Evolutionary conservation across 305 asterid species (phyloP).

Genomic region (Fraxinus latifolia): DNA sequence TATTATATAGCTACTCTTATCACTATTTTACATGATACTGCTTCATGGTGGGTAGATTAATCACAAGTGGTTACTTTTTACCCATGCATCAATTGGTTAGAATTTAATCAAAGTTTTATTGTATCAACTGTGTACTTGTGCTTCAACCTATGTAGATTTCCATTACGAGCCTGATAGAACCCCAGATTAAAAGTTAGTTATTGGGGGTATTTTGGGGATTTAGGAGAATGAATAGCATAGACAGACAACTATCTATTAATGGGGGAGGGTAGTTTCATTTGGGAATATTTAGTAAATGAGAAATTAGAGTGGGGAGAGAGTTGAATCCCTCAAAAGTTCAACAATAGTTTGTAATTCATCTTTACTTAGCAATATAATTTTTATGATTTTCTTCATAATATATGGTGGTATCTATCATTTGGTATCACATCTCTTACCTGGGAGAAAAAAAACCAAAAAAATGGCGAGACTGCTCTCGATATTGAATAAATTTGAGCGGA

Average conservation of each 20-base stretch:
- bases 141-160: neutral
- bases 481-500: neutral
- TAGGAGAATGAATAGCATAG: neutral
- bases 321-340: neutral
- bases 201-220: neutral
- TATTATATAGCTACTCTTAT: neutral
- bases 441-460: neutral
- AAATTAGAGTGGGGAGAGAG: neutral
- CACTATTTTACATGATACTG: neutral
- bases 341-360: neutral
- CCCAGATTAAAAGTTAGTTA: neutral
- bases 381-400: neutral
- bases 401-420: neutral
- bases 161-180: neutral
- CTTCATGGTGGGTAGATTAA: neutral
- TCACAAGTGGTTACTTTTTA: neutral
- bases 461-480: neutral
- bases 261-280: neutral
- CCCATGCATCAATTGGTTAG: neutral
- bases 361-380: neutral
- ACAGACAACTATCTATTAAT: neutral
- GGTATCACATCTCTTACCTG: neutral
- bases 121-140: neutral
- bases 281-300: neutral
- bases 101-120: neutral